A percentile compares a stretch with the other conserved stretches of the same genome.
Evolutionary conservation across 2,329 filamentous ascomycete species (phyloP).

Genomic region (Escovopsis sp.): DNA sequence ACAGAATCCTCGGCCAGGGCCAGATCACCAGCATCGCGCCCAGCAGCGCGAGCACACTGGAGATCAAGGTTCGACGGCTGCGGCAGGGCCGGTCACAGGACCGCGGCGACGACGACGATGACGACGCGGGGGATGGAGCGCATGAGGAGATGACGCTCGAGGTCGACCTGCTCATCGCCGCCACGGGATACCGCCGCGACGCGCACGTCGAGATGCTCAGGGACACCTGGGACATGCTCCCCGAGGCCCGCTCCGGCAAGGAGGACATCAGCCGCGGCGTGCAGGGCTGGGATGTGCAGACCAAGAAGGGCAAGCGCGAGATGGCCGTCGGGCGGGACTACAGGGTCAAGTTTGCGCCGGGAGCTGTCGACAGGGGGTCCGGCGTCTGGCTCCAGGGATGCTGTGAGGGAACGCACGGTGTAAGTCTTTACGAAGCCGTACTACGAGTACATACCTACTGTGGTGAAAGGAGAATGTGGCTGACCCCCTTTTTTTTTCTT

Average conservation of each 20-base stretch:
- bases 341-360: slow-evolving; percentile 53
- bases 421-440: slow-evolving; percentile 33
- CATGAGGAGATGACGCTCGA: slow-evolving; percentile 47
- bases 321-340: slow-evolving; percentile 69
- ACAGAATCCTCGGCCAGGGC: slow-evolving; percentile 60
- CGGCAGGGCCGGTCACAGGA: slow-evolving; percentile 19
- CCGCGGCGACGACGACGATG: slow-evolving; percentile 24
- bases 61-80: slow-evolving; percentile 34
- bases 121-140: slow-evolving; percentile 21
- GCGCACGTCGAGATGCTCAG: slow-evolving; percentile 66
- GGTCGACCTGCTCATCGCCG: slow-evolving; percentile 70
- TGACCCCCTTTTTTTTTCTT: too few species aligned
- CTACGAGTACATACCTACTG: slow-evolving; percentile 3
- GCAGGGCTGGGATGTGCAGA: slow-evolving; percentile 27
- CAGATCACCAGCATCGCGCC: slow-evolving; percentile 49
- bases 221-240: slow-evolving; percentile 50
- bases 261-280: slow-evolving; percentile 20
- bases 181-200: slow-evolving; percentile 72
- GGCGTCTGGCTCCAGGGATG: slow-evolving; percentile 91
- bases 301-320: slow-evolving; percentile 25
- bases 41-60: slow-evolving; percentile 32
- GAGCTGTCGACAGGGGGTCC: slow-evolving; percentile 53
- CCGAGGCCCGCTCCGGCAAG: slow-evolving; percentile 24
- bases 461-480: too few species aligned
- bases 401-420: slow-evolving; percentile 82